Conservation (phyloP, 306 rosid species). For the Medicago ruthenica region DNA sequence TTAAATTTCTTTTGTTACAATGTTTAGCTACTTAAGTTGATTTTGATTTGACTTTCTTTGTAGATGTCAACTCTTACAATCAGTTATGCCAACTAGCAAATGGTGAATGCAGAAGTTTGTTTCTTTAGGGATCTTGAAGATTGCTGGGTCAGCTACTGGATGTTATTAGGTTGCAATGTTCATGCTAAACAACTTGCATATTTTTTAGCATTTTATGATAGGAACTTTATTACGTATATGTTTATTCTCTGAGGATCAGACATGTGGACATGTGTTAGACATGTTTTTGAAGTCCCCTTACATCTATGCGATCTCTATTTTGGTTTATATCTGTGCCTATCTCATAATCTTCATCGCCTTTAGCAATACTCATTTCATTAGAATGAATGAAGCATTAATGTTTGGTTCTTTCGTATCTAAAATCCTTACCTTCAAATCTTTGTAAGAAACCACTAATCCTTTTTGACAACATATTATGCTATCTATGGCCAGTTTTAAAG, state of each 20-base stretch:
- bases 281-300: slow-evolving; percentile 1
- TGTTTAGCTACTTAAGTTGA: background rate
- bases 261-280: background rate
- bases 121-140: slow-evolving; percentile 50
- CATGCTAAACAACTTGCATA: slow-evolving; percentile 22
- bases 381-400: background rate
- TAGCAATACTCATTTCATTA: background rate
- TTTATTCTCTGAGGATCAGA: slow-evolving; percentile 2
- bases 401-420: background rate
- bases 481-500: no score
- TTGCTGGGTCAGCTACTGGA: slow-evolving; percentile 21
- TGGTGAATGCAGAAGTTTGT: slow-evolving; percentile 56
- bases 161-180: slow-evolving; percentile 33
- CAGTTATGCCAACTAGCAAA: slow-evolving; percentile 63
- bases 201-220: slow-evolving; percentile 27
- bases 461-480: background rate
- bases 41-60: slow-evolving; percentile 31
- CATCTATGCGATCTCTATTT: background rate
- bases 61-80: slow-evolving; percentile 54
- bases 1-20: background rate
- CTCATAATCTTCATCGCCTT: background rate
- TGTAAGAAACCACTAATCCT: background rate
- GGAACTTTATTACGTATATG: slow-evolving; percentile 24
- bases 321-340: slow-evolving; percentile 7
- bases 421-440: background rate